These are phyloP conservation scores for Mallotus repandus DNA, from an alignment of 441 rosid genomes.

Conservation along the genomic window DNA sequence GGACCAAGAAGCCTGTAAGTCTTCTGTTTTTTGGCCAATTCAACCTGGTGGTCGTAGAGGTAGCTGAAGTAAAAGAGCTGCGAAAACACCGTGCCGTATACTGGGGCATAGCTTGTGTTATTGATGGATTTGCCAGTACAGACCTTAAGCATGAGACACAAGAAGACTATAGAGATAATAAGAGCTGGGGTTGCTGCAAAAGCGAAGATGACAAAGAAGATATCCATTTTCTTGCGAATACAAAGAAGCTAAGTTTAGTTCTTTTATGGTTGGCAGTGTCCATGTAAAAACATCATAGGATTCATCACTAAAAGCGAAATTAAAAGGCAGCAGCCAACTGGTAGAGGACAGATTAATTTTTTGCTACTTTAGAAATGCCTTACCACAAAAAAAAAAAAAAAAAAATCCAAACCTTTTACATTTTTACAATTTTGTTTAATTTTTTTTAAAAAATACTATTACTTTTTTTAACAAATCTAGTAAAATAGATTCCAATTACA, in stretches of 20 bases:
- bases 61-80: constrained; percentile 43
- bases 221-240: constrained; percentile 29
- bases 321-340: background rate
- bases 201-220: constrained; percentile 25
- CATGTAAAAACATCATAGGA: background rate
- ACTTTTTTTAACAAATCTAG: too few relatives aligned
- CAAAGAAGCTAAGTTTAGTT: background rate
- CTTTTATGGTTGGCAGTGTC: background rate
- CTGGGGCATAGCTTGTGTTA: constrained; percentile 49
- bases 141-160: constrained; percentile 32
- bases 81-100: constrained; percentile 51
- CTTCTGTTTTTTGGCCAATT: constrained; percentile 34
- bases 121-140: constrained; percentile 47
- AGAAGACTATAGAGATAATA: constrained; percentile 19
- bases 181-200: constrained; percentile 21
- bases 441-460: too few relatives aligned
- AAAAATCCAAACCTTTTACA: too few relatives aligned
- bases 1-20: constrained; percentile 57
- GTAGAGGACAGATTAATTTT: background rate
- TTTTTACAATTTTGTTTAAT: too few relatives aligned
- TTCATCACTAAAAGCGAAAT: constrained; percentile 15
- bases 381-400: too few relatives aligned
- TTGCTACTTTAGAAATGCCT: too few relatives aligned
- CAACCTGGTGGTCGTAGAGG: constrained; percentile 56
- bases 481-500: too few relatives aligned